Evolutionary conservation across 768 basidiomycete genomes (phyloP), one percentile per base, ranked within the genome.

Genomic region (Chalciporus sphaerocephalus): DNA sequence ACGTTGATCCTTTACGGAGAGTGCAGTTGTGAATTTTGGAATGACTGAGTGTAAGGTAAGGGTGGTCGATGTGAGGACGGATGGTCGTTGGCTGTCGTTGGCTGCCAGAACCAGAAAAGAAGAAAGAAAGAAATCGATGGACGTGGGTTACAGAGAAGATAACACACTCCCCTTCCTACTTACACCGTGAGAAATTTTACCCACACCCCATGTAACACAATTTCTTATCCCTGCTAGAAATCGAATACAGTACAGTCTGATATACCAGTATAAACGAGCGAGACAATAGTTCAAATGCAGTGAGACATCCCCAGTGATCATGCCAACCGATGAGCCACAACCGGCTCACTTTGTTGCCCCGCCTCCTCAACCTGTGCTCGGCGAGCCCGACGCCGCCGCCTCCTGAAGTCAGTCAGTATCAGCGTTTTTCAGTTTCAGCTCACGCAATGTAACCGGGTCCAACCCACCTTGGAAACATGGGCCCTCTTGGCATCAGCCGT

Each of bases 401-500:
- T 56, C 44, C 64, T 60, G 40, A 20, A 18, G 30, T 32, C 5
- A n/a, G n/a, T 27, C 22, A 22, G n/a, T 10, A 5, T 48, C 11
- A 47, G 46, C 21, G 16, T n/a, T 47, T 5, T 25, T 13, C 11
- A 39, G 17, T 13, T 17, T 8, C 25, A 12, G 18, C 1, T 17
- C 2, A 11, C 17, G 10, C 27, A 12, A 17, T 13, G 6, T 1
- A 16, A 25, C n/a, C n/a, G n/a, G 13, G 28, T 39, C 28, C 13
- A 10, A 43, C 52, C 13, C 9, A 87, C 85, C 87, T 78, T 35
- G 90, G 89, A 66, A 91, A 87, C 62, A 91, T 62, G 11, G 90
- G 88, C 1, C 92, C 90, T 55, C 83, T 84, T 7, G 93, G 94
- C 94, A 97, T 96, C 22, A 79, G 76, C 42, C 96, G 78, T 44